These are phyloP conservation scores for Stereum hirsutum DNA, from an alignment of 1,284 basidiomycete species.

Conservation along the genomic window DNA sequence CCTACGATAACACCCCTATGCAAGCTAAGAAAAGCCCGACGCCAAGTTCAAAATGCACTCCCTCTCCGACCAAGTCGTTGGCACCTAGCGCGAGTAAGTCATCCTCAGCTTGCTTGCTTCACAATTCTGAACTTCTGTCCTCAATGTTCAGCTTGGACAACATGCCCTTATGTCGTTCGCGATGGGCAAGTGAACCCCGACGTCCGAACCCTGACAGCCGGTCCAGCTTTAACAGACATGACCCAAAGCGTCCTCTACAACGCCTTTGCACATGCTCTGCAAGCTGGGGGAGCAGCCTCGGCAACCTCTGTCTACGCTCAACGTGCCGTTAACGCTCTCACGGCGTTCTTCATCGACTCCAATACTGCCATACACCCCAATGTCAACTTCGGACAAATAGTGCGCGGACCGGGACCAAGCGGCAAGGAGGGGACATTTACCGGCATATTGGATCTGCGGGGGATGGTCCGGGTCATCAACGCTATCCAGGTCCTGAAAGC, in stretches of 20 bases:
- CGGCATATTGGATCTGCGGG: conserved; percentile 50
- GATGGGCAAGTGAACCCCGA: conserved; percentile 70
- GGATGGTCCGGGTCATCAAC: conserved; percentile 37
- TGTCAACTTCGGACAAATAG: conserved; percentile 53
- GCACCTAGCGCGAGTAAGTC: conserved; percentile 20
- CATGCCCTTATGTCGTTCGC: conserved; percentile 46
- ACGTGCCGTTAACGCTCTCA: conserved; percentile 31
- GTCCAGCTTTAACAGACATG: conserved; percentile 41
- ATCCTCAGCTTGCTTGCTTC: neutral
- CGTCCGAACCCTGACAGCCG: conserved; percentile 42
- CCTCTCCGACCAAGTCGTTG: conserved; percentile 28
- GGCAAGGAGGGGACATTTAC: conserved; percentile 42
- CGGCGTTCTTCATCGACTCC: conserved; percentile 50
- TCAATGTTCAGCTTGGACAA: conserved; percentile 40
- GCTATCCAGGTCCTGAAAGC: conserved; percentile 45
- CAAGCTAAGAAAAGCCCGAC: conserved; percentile 15
- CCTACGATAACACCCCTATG: neutral
- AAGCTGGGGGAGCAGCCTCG: conserved; percentile 16
- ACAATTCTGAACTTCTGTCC: neutral
- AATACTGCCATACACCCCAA: conserved; percentile 57
- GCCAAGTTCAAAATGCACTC: conserved; percentile 19
- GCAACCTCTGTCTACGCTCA: conserved; percentile 21
- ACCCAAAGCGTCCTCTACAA: conserved; percentile 55
- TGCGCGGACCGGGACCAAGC: conserved; percentile 39
- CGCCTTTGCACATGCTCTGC: conserved; percentile 40